Base-by-base conservation (phyloP, 495 filamentous ascomycete genomes). In the Thermothielavioides terrestris region DNA sequence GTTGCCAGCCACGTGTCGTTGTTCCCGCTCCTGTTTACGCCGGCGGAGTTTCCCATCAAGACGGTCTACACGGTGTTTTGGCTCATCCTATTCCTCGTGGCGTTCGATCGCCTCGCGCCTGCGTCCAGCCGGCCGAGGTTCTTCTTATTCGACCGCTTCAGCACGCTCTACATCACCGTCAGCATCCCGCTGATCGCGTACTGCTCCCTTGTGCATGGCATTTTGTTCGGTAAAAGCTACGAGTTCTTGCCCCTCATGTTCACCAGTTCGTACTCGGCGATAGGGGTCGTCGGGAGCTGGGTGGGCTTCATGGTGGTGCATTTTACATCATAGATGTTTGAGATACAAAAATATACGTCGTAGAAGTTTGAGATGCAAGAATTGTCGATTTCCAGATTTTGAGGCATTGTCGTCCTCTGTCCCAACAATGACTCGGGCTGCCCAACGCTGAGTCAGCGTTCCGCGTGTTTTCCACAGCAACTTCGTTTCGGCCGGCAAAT, bases 181-280 rank as follows among this genome's bases (percentile, higher is more conserved):
- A 84, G 88, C 46, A 89, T 97, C 54, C 92, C 91, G 26, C 67
- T 97, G 48, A 88, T 97, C 50, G 63, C 83, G 23, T 98, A 98
- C 62, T 89, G 86, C 67, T 92, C 88, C 6, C 63, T 96, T 54
- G 48, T 89, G 6, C 92, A 98, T 64, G 77, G 80, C 36, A 65
- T 94, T 15, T 71, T 90, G 34, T 96, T 94, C 66, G 89, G 91
- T 0, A 76, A 82, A 54, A 78, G 76, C 53, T 87, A 85, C 54
- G 86, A 95, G 68, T 98, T 97, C 65, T 66, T 97, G 25, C 92
- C 92, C 14, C 67, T 97, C 53, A 96, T 98, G 92, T 94, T 97
- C 61, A 95, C 82, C 61, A 96, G 91, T 68, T 85, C 86, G 37
- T 98, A 98, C 69, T 91, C 85, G 14, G 92, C 92, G 17, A 67